These are phyloP conservation scores for Phialophora macrospora DNA, from an alignment of 2,329 filamentous ascomycete genomes.

Conservation along the genomic window DNA sequence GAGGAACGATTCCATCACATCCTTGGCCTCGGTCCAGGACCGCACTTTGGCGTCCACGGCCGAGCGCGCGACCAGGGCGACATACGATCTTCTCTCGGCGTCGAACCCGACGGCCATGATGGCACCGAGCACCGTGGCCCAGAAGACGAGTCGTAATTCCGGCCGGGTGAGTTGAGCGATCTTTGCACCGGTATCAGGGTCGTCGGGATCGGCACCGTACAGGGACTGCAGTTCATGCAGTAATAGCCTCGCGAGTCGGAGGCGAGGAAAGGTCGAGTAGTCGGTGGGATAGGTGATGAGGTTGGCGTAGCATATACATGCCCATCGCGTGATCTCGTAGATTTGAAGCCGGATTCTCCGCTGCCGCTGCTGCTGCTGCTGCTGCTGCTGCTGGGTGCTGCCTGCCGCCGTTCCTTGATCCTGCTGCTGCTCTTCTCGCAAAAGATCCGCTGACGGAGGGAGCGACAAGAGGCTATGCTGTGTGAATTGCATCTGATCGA, in stretches of 20 bases:
- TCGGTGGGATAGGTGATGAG: not conserved
- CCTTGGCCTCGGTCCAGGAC: not conserved
- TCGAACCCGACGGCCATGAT: not conserved
- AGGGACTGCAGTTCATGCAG: not conserved
- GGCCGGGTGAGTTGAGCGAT: not conserved
- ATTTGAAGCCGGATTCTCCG: not conserved
- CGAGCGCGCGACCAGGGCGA: not conserved
- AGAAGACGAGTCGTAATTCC: not conserved
- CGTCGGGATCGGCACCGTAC: not conserved
- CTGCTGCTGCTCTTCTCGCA: not conserved
- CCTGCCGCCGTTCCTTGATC: not conserved
- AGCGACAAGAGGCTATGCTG: not conserved
- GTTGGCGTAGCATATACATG: constrained; percentile 3
- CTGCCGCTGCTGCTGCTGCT: not conserved
- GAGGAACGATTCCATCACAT: not conserved
- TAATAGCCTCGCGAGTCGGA: not conserved
- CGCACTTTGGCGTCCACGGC: not conserved
- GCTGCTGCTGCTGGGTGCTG: not conserved
- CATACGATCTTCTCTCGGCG: not conserved
- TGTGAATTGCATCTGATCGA: constrained; percentile 5
- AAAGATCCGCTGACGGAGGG: not conserved
- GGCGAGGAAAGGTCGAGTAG: not conserved
- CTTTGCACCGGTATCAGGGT: not conserved
- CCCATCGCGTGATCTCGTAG: constrained; percentile 5
- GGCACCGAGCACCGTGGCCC: not conserved